Conservation (phyloP, 345 rosid genomes). For the Hevea brasiliensis region DNA sequence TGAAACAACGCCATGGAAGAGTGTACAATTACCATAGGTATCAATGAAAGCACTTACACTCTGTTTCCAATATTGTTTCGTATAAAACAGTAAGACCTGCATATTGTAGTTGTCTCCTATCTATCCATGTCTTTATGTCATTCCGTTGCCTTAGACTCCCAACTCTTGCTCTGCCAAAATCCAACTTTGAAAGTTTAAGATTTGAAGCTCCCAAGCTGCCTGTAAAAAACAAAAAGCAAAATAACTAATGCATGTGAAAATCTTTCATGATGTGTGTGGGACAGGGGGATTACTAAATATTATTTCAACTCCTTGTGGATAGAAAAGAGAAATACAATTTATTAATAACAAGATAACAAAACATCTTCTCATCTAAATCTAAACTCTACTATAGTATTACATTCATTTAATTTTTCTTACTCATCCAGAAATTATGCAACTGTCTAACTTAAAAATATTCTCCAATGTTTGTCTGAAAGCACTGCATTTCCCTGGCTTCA, state of each 20-base stretch:
- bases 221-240: conserved; percentile 18
- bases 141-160: conserved; percentile 17
- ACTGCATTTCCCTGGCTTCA: background rate
- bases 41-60: conserved; percentile 36
- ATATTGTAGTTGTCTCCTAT: conserved; percentile 30
- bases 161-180: conserved; percentile 26
- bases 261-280: background rate
- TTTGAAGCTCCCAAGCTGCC: conserved; percentile 46
- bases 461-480: background rate
- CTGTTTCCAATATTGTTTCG: conserved; percentile 23
- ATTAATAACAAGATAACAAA: background rate
- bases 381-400: background rate
- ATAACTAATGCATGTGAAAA: background rate
- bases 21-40: background rate
- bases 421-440: background rate
- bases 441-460: background rate
- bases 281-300: background rate
- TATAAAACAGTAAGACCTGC: conserved; percentile 29
- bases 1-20: background rate
- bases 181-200: conserved; percentile 22
- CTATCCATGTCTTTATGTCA: conserved; percentile 22
- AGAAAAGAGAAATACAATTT: background rate
- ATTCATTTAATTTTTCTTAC: background rate
- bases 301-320: background rate
- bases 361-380: background rate